A percentile compares a stretch with the other conserved stretches of the same genome.
These are phyloP conservation scores for Epichloe bromicola DNA, from an alignment of 2,329 filamentous ascomycete genomes.

Conservation along the genomic window DNA sequence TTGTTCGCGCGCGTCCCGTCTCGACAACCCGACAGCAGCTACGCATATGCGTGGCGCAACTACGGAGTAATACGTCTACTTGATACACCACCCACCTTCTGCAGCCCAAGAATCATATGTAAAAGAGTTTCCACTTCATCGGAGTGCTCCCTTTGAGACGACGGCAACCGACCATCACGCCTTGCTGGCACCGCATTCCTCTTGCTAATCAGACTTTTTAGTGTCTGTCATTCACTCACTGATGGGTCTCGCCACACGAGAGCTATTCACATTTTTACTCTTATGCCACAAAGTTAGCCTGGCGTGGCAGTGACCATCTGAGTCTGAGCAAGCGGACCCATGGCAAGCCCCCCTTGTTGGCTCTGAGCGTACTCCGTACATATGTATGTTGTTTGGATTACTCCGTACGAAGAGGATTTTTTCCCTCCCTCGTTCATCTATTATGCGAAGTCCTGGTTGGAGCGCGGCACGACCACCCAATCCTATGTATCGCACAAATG, in stretches of 20 bases:
- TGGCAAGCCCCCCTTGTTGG: constrained; percentile 5
- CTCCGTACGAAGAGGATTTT: not conserved
- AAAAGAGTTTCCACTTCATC: not conserved
- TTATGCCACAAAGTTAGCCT: constrained; percentile 2
- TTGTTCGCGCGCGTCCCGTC: not conserved
- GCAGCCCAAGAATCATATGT: not conserved
- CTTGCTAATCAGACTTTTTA: constrained; percentile 3
- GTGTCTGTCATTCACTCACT: not conserved
- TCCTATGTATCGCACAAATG: not conserved
- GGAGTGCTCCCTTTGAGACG: not conserved
- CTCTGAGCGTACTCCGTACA: not conserved
- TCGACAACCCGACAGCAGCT: not conserved
- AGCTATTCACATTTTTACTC: not conserved
- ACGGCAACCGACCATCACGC: not conserved
- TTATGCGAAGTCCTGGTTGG: not conserved
- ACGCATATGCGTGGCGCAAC: not conserved
- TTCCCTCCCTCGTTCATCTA: too few species aligned
- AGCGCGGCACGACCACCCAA: constrained; percentile 1
- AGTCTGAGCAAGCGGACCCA: constrained; percentile 3
- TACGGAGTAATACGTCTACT: not conserved
- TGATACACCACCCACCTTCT: too few species aligned
- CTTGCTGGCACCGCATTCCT: constrained; percentile 2
- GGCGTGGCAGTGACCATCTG: not conserved
- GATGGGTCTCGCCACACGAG: not conserved
- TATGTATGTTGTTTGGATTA: not conserved